Base-by-base conservation (phyloP, 768 basidiomycete species). In the Xerocomellus chrysenteron region DNA sequence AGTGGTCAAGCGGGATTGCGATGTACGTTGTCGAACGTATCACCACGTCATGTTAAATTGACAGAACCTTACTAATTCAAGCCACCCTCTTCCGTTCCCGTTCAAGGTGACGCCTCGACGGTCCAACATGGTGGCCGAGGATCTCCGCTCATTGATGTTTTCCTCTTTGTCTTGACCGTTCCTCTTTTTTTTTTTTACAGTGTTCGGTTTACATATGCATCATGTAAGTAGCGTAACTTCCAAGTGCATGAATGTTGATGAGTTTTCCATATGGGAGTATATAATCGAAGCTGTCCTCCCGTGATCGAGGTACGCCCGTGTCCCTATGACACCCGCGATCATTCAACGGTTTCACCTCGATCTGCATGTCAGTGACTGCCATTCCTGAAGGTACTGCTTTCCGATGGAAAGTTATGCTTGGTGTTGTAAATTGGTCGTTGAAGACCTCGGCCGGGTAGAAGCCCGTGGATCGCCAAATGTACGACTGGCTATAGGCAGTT, bases 61-160 rank as follows among this genome's bases (percentile, higher is more conserved):
- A 44, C 50, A 41, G 42, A 37, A 42, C 47, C 5, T 46, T 37
- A 30, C 24, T 33, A 33, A 30, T 11, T 8, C 21, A 67, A 69
- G 67, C 16, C 63, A 55, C 42, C 65, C 56, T n/a, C 41, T 51
- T 48, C 51, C 52, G 7, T 68, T 58, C 26, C 62, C 56, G 4
- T 64, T 50, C 43, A n/a, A 30, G 33, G 52, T 63, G 21, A 51
- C 49, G 26, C 57, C 54, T 24, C 64, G 63, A 30, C 41, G 46
- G 28, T 17, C 49, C 28, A 42, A 44, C 6, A 39, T 53, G 40
- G 26, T 37, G 2, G 17, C 33, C n/a, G 58, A 56, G 47, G 37
- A 63, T 9, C 28, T 63, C 9, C 48, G 26, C 36, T 39, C 41
- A n/a, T 21, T 56, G 33, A 36, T 45, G 5, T 5, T 46, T 26